A percentile compares a stretch with the other conserved stretches of the same genome.
These are phyloP conservation scores for Pythium pectinolyticum DNA, from an alignment of 352 stramenopile species.

Conservation along the genomic window DNA sequence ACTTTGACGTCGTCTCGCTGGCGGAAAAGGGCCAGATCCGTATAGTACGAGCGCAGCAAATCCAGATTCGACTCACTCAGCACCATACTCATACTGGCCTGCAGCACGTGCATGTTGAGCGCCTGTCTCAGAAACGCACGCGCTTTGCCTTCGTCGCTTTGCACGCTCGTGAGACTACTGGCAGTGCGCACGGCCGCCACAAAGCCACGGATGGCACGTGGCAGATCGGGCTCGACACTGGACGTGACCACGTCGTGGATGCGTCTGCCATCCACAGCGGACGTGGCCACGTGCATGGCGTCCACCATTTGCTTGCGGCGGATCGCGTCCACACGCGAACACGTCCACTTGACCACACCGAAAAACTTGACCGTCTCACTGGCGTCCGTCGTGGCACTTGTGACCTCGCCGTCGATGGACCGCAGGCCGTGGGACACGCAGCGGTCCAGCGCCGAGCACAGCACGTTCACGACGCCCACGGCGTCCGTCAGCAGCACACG, in stretches of 20 bases:
- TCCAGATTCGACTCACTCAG: conserved; percentile 75
- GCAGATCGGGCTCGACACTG: conserved; percentile 70
- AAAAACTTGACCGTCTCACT: conserved; percentile 84
- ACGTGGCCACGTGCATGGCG: conserved; percentile 55
- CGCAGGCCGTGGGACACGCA: conserved; percentile 70
- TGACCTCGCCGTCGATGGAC: conserved; percentile 52
- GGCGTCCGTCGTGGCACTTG: no score
- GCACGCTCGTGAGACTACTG: conserved; percentile 62
- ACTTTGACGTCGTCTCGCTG: conserved; percentile 78
- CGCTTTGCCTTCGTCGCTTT: conserved; percentile 74
- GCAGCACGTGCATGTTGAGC: conserved; percentile 81
- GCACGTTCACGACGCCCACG: conserved; percentile 61
- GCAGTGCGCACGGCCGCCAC: conserved; percentile 58
- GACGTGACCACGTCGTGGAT: conserved; percentile 69
- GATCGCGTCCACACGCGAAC: conserved; percentile 72
- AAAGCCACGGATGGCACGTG: conserved; percentile 66
- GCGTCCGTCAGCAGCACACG: conserved; percentile 72
- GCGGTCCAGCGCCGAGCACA: conserved; percentile 73
- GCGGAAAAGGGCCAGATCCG: conserved; percentile 72
- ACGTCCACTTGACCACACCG: conserved; percentile 84
- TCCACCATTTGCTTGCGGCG: conserved; percentile 67
- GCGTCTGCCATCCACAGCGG: conserved; percentile 31
- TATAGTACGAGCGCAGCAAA: conserved; percentile 80
- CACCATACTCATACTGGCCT: conserved; percentile 67
- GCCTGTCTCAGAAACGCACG: conserved; percentile 77